A percentile compares a stretch with the other conserved stretches of the same genome.
phyloP scores from a whole-genome alignment of 768 basidiomycete species.

The Xanthoconium purpureum region DNA sequence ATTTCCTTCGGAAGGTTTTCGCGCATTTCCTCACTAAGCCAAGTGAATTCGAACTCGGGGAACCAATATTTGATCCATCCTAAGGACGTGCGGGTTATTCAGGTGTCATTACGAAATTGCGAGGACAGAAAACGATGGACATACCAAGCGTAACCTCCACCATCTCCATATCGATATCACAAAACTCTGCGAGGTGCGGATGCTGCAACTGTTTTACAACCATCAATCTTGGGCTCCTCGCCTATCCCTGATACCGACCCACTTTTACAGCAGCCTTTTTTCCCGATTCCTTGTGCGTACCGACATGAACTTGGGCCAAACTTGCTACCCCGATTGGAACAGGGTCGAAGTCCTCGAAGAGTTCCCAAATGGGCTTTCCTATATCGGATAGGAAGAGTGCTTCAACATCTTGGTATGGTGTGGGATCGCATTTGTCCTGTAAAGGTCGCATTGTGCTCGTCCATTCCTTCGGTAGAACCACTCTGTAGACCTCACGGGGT shows the following conservation, averaged over 20 bases:
- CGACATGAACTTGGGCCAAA: constrained; percentile 93
- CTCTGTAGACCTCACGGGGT: constrained; percentile 28
- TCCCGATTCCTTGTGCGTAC: constrained; percentile 65
- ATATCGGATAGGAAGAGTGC: constrained; percentile 77
- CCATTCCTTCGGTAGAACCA: constrained; percentile 65
- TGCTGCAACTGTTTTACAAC: constrained; percentile 66
- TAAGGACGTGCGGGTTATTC: constrained; percentile 19
- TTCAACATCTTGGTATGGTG: constrained; percentile 74
- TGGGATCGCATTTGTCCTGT: constrained; percentile 93
- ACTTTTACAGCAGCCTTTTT: constrained; percentile 85
- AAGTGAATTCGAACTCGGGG: constrained; percentile 93
- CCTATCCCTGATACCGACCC: constrained; percentile 10
- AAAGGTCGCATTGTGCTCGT: constrained; percentile 54
- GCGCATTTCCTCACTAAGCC: constrained; percentile 94
- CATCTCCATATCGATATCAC: constrained; percentile 86
- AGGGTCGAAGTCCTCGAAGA: constrained; percentile 85
- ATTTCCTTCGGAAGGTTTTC: constrained; percentile 89
- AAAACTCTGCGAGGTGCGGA: constrained; percentile 90
- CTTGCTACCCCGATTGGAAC: constrained; percentile 93
- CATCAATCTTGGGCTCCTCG: constrained; percentile 2
- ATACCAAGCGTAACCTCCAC: constrained; percentile 69
- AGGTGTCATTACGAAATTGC: neutral
- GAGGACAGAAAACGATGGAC: constrained; percentile 10
- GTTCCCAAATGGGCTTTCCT: constrained; percentile 62
- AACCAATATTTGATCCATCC: constrained; percentile 91